Percentiles rank a stretch among this genome's conserved stretches.
Conservation (phyloP, 257 asterid species). For the Jaltomata sinuosa region DNA sequence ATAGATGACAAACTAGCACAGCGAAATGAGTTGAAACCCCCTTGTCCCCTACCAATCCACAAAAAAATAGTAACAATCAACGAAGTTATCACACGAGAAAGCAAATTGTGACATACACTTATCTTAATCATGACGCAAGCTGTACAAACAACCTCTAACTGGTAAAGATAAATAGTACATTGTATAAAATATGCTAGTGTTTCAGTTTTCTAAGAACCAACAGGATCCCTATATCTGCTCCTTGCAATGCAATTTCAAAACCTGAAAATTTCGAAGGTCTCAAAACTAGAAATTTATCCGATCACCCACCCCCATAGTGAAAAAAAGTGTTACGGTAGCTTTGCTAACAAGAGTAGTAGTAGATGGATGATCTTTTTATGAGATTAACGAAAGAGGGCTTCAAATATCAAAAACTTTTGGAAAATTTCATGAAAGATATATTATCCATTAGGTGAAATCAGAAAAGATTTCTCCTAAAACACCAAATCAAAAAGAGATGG, state of each 20-base stretch:
- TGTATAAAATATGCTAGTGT: background rate
- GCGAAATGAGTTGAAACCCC: background rate
- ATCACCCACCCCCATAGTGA: background rate
- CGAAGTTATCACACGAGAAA: background rate
- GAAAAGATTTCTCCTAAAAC: background rate
- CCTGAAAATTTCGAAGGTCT: background rate
- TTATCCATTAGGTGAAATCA: background rate
- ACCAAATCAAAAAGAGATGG: background rate
- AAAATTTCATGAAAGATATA: background rate
- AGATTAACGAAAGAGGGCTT: background rate
- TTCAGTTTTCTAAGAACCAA: background rate
- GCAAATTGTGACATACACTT: background rate
- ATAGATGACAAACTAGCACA: background rate
- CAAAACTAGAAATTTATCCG: background rate
- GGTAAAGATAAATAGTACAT: background rate
- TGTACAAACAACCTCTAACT: background rate
- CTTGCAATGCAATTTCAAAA: background rate
- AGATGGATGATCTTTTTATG: background rate
- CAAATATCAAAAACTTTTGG: background rate
- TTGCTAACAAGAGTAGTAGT: background rate
- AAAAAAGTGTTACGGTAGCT: background rate
- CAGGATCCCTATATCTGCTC: background rate
- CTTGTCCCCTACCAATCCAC: background rate
- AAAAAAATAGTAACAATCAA: background rate
- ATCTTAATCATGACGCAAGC: background rate